phyloP scores from a whole-genome alignment of 352 stramenopile genomes.

The Phytophthora ohioensis region DNA sequence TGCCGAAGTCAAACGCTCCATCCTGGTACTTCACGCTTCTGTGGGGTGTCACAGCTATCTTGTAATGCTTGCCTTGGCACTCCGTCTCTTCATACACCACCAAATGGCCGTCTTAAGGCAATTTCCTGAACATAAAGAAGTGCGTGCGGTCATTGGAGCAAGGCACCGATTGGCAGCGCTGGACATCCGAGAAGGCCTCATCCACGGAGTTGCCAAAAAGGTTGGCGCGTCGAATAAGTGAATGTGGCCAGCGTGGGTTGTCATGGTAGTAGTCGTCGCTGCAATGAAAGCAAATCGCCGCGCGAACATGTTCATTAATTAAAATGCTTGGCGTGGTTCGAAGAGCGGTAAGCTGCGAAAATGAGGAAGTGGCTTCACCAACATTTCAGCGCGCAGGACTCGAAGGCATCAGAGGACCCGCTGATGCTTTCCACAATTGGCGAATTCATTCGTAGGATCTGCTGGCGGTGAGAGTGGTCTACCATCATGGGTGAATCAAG shows the following conservation, averaged over 20 bases:
- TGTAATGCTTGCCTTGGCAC: slow-evolving; percentile 24
- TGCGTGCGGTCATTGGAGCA: slow-evolving; percentile 31
- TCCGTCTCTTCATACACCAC: slow-evolving; percentile 22
- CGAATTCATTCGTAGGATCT: too few relatives aligned
- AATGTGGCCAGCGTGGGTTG: slow-evolving; percentile 10
- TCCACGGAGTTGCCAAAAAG: slow-evolving; percentile 7
- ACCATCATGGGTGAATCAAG: too few relatives aligned
- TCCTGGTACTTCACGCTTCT: slow-evolving; percentile 17
- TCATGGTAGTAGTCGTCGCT: background rate
- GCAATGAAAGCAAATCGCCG: background rate
- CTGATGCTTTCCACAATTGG: too few relatives aligned
- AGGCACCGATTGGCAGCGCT: slow-evolving; percentile 27
- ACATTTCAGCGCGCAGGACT: too few relatives aligned
- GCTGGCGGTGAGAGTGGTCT: too few relatives aligned
- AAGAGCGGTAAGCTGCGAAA: background rate
- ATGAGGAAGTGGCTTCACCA: background rate
- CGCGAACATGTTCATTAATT: background rate
- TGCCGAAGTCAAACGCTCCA: slow-evolving; percentile 22
- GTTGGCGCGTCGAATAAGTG: slow-evolving; percentile 17
- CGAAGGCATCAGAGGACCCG: too few relatives aligned
- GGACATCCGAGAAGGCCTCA: slow-evolving; percentile 17
- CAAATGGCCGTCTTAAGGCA: slow-evolving; percentile 14
- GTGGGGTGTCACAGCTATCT: slow-evolving; percentile 6
- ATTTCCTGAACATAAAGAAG: slow-evolving; percentile 18
- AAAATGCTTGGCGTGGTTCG: background rate